Base-by-base conservation (phyloP, 257 asterid genomes). In the Solanum clarkiae region DNA sequence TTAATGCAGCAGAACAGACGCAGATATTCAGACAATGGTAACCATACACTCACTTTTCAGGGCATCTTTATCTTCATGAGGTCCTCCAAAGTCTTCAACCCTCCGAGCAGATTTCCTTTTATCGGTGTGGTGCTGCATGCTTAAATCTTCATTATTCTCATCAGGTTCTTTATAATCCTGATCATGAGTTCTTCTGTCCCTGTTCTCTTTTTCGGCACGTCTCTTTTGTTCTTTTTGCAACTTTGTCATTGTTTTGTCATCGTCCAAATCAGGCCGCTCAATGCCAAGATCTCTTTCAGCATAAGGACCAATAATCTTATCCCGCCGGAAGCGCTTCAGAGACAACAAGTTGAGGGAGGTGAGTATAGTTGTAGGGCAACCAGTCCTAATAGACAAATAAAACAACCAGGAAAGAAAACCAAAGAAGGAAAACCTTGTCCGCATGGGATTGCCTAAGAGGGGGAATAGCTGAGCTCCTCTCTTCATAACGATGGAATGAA, bases 141-240 rank as follows among this genome's bases (percentile, higher is more conserved):
- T 86, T 84, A 87, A 80, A 47, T 94, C 98, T 85, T 94, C 94
- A 87, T 91, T 91, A 84, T 90, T 94, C 88, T 91, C 98, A 74
- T 90, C 95, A 57, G 89, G 93, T 84, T 92, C 97, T 87, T 91
- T 89, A 80, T 91, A 93, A 84, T 94, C 97, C 89, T 80, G 95
- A 88, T 92, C 97, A 86, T 93, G 93, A 80, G 84, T 92, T 90
- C 94, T 92, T 93, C 90, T 87, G 24, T 94, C 98, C 92, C 90
- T 88, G 86, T 69, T 94, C 86, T 96, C 98, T 89, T 90, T 94
- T 42, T 93, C 99, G 45, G 84, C 86, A 72, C 92, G 97, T 91
- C 89, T 93, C 92, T 93, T 97, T 84, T 93, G 94, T 86, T 95
- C 99, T 87, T 92, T 95, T 85, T 92, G 97, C 89, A 93, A 80